phyloP scores from a whole-genome alignment of 768 basidiomycete genomes.

The Termitomyces sp. region DNA sequence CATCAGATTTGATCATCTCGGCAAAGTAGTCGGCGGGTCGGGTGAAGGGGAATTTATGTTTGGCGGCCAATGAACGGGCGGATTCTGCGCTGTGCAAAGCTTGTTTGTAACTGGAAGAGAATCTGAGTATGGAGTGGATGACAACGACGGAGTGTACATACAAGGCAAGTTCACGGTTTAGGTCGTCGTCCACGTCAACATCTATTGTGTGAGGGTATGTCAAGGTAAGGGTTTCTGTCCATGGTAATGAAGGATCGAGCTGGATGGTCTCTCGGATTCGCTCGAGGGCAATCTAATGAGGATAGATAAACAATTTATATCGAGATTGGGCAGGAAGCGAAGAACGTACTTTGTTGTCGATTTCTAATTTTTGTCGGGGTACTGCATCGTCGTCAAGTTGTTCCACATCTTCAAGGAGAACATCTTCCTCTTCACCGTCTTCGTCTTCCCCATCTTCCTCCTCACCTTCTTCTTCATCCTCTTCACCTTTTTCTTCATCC shows the following conservation, averaged over 20 bases:
- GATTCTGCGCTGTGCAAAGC: conserved; percentile 78
- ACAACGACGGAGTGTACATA: conserved; percentile 34
- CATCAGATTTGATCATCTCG: conserved; percentile 96
- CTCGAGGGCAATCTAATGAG: conserved; percentile 62
- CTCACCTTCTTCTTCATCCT: conserved; percentile 18
- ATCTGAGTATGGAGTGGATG: neutral
- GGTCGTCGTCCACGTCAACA: conserved; percentile 80
- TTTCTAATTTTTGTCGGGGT: conserved; percentile 76
- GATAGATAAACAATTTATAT: neutral
- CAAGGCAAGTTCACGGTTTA: conserved; percentile 96
- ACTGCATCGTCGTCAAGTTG: conserved; percentile 77
- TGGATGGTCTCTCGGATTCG: conserved; percentile 77
- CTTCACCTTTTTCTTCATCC: conserved; percentile 65
- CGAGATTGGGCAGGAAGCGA: neutral
- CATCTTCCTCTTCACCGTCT: conserved; percentile 35
- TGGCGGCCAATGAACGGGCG: conserved; percentile 72
- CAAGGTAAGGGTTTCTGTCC: conserved; percentile 79
- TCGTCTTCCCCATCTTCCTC: conserved; percentile 12
- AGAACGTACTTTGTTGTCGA: conserved; percentile 69
- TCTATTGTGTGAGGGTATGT: conserved; percentile 69
- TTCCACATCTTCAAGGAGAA: conserved; percentile 68
- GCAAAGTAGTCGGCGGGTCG: conserved; percentile 95
- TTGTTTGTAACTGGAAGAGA: conserved; percentile 79
- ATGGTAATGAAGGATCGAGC: conserved; percentile 68
- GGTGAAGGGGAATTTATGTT: conserved; percentile 79